A percentile compares a stretch with the other conserved stretches of the same genome.
These are phyloP conservation scores for Fennellomyces sp. DNA, from an alignment of 371 early-diverging fungal species.

Conservation along the genomic window DNA sequence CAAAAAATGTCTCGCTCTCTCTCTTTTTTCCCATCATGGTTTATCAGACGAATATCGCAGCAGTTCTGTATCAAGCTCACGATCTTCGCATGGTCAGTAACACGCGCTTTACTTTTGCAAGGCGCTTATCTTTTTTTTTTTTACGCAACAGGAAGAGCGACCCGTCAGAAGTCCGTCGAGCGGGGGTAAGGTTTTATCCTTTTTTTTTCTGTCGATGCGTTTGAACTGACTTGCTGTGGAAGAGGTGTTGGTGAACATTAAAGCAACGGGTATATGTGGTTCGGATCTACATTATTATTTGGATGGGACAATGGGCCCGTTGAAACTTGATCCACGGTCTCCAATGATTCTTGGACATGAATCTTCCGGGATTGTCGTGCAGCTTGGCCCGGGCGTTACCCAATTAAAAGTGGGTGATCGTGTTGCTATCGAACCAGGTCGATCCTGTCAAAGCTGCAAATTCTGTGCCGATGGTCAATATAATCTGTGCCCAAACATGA, in stretches of 20 bases:
- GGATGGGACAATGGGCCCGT: conserved; percentile 16
- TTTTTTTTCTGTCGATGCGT: background rate
- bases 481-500: conserved; percentile 34
- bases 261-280: conserved; percentile 30
- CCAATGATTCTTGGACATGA: conserved; percentile 46
- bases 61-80: conserved; percentile 16
- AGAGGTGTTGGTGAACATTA: conserved; percentile 26
- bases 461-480: conserved; percentile 24
- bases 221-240: background rate
- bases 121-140: background rate
- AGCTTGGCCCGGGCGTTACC: conserved; percentile 36
- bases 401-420: conserved; percentile 26
- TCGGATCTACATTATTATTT: conserved; percentile 27
- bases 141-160: conserved; percentile 15
- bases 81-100: conserved; percentile 17
- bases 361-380: conserved; percentile 40
- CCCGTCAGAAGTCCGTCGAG: conserved; percentile 7
- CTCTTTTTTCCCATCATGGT: background rate
- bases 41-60: conserved; percentile 16
- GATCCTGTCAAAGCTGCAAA: conserved; percentile 16
- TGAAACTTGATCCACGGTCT: conserved; percentile 4
- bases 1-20: too few relatives aligned
- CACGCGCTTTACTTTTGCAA: background rate
- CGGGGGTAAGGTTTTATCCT: conserved; percentile 7
- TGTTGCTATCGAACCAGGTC: conserved; percentile 36